Conservation (phyloP, 441 rosid genomes). For the Monsonia emarginata region DNA sequence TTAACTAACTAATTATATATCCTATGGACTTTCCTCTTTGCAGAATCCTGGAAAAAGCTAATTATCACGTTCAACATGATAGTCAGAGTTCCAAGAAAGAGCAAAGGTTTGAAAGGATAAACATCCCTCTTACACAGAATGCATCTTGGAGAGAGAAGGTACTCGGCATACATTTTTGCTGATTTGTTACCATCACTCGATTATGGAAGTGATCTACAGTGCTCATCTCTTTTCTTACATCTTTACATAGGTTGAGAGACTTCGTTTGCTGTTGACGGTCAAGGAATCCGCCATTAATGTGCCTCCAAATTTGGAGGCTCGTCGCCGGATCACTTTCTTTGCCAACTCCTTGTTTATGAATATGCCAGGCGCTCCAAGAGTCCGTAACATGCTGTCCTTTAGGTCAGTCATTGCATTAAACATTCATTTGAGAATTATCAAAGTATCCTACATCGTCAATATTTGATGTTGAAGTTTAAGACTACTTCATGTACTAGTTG, state of each 20-base stretch:
- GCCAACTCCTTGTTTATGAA: slow-evolving; percentile 91
- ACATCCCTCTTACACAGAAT: slow-evolving; percentile 24
- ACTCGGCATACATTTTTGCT: slow-evolving; percentile 11
- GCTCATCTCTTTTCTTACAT: slow-evolving; percentile 18
- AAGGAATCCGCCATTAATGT: slow-evolving; percentile 95
- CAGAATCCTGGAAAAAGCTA: slow-evolving; percentile 56
- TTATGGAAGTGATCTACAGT: slow-evolving; percentile 6
- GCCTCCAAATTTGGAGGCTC: slow-evolving; percentile 86
- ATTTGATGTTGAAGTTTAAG: not conserved
- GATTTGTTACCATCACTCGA: slow-evolving; percentile 2
- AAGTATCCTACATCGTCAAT: not conserved
- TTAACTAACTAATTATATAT: slow-evolving; percentile 5
- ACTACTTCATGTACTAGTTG: too few species aligned
- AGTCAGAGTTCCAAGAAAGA: slow-evolving; percentile 31
- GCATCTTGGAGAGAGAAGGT: slow-evolving; percentile 70
- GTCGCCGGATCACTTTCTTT: slow-evolving; percentile 93
- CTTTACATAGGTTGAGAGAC: slow-evolving; percentile 53
- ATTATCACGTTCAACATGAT: slow-evolving; percentile 12
- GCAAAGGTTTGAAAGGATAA: slow-evolving; percentile 72
- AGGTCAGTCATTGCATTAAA: slow-evolving; percentile 39
- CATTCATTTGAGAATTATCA: not conserved
- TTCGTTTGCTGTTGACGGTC: slow-evolving; percentile 65
- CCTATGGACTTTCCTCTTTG: slow-evolving; percentile 11
- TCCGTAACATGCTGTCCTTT: slow-evolving; percentile 82
- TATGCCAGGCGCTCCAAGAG: slow-evolving; percentile 87